Evolutionary conservation across 2,329 filamentous ascomycete genomes (phyloP).

Genomic region (Metarhizium humberi): DNA sequence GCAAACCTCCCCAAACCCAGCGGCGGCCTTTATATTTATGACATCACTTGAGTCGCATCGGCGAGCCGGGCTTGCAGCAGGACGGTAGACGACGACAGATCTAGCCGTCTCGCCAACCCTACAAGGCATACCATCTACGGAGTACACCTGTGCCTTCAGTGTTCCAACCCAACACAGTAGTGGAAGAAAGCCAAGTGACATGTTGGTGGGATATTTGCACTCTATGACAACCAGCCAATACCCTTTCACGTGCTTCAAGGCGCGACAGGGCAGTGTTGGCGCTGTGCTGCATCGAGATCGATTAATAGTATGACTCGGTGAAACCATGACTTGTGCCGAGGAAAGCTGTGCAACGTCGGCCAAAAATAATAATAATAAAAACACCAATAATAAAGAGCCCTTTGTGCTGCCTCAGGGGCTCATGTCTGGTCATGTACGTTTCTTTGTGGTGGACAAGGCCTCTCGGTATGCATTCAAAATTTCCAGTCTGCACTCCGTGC

Average conservation of each 20-base stretch:
- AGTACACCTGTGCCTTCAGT: no score
- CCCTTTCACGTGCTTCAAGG: no score
- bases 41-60: neutral
- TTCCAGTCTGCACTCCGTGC: no score
- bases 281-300: neutral
- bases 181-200: no score
- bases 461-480: no score
- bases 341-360: neutral
- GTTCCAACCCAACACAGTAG: no score
- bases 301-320: neutral
- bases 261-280: neutral
- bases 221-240: no score
- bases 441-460: neutral
- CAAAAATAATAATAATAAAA: neutral
- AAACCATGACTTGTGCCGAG: neutral
- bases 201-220: no score
- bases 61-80: neutral
- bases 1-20: neutral
- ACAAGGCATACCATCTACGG: no score
- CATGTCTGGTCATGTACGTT: neutral
- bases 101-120: no score
- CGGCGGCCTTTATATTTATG: neutral
- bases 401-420: neutral
- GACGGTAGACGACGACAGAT: neutral
- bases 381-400: neutral